phyloP scores from a whole-genome alignment of 805 yeast genomes.

The Ogataea allantospora region DNA sequence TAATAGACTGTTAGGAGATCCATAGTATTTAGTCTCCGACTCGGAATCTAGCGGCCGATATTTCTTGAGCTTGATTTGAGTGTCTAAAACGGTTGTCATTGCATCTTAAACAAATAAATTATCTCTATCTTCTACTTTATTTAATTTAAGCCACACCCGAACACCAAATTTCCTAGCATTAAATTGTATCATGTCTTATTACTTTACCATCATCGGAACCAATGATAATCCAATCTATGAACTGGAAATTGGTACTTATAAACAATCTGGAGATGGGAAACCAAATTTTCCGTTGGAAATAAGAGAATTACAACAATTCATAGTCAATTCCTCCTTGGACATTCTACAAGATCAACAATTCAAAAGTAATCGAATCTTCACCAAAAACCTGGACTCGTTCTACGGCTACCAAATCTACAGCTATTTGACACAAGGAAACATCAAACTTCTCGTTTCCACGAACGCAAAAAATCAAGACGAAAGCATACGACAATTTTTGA shows the following conservation, averaged over 20 bases:
- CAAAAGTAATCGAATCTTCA: slow-evolving; percentile 60
- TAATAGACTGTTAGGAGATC: slow-evolving; percentile 6
- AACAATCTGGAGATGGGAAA: slow-evolving; percentile 64
- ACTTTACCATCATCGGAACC: slow-evolving; percentile 84
- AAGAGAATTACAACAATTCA: slow-evolving; percentile 80
- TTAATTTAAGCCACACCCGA: slow-evolving; percentile 1
- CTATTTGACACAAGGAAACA: slow-evolving; percentile 83
- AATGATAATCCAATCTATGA: slow-evolving; percentile 85
- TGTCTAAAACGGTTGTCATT: slow-evolving; percentile 16
- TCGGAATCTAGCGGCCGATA: slow-evolving; percentile 12
- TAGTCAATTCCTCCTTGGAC: slow-evolving; percentile 85
- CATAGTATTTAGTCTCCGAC: neutral
- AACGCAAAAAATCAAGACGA: slow-evolving; percentile 61
- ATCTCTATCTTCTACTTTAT: neutral
- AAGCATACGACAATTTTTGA: slow-evolving; percentile 76
- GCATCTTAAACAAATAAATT: neutral
- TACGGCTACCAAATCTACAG: slow-evolving; percentile 83
- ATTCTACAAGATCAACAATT: slow-evolving; percentile 90
- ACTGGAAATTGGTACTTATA: slow-evolving; percentile 75
- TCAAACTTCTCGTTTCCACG: slow-evolving; percentile 73
- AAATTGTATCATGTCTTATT: slow-evolving; percentile 60
- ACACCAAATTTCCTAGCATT: slow-evolving; percentile 3
- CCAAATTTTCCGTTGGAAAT: slow-evolving; percentile 65
- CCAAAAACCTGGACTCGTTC: slow-evolving; percentile 81
- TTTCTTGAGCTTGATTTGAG: slow-evolving; percentile 18